Percentiles rank a stretch among this genome's conserved stretches.
phyloP scores from a whole-genome alignment of 345 rosid genomes.

The Cardamine resedifolia region DNA sequence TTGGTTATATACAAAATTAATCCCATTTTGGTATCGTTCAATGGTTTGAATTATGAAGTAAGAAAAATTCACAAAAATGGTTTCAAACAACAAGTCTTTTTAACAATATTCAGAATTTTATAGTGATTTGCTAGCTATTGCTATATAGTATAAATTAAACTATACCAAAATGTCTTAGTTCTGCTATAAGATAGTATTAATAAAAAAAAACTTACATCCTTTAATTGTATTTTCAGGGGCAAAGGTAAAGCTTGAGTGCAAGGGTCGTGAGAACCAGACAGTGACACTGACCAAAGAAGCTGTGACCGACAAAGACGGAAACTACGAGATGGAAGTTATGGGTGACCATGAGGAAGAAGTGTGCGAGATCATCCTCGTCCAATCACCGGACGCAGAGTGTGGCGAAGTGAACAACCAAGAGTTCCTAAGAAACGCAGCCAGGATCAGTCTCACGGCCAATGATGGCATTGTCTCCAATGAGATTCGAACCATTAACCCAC shows the following conservation, averaged over 20 bases:
- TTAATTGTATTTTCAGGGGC: slow-evolving; percentile 41
- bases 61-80: neutral
- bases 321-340: slow-evolving; percentile 48
- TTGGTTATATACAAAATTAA: neutral
- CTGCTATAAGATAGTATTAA: neutral
- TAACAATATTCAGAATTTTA: neutral
- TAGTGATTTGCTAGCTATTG: too few relatives aligned
- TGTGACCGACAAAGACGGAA: slow-evolving; percentile 43
- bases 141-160: too few relatives aligned
- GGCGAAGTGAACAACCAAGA: slow-evolving; percentile 40
- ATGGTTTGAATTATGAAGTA: neutral
- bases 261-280: slow-evolving; percentile 38
- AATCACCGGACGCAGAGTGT: slow-evolving; percentile 55
- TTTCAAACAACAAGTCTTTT: neutral
- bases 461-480: slow-evolving; percentile 50
- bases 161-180: neutral
- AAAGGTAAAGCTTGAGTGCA: slow-evolving; percentile 63
- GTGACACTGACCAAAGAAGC: slow-evolving; percentile 45
- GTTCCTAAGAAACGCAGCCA: slow-evolving; percentile 42
- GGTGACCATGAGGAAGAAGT: slow-evolving; percentile 72
- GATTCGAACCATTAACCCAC: slow-evolving; percentile 52
- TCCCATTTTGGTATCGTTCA: neutral
- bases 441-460: slow-evolving; percentile 51
- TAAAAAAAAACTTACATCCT: neutral
- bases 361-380: slow-evolving; percentile 50